A percentile compares a stretch with the other conserved stretches of the same genome.
phyloP scores from a whole-genome alignment of 2,329 filamentous ascomycete species.

The Pseudogymnoascus pannorum region DNA sequence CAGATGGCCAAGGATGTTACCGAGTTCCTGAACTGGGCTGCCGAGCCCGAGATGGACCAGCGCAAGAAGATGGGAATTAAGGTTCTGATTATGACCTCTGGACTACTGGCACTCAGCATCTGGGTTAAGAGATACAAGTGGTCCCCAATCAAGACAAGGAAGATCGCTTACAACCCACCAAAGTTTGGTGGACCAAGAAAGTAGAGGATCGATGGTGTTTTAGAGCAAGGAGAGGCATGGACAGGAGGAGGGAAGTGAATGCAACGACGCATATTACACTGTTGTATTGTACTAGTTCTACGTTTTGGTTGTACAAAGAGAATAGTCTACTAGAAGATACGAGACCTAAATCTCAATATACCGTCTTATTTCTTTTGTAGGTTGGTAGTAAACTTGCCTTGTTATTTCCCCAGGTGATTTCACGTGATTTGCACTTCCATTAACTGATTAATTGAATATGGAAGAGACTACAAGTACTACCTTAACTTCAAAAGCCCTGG shows the following conservation, averaged over 20 bases:
- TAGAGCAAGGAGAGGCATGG: constrained; percentile 14
- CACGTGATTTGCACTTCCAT: background rate
- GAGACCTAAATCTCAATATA: constrained; percentile 8
- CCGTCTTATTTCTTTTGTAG: constrained; percentile 8
- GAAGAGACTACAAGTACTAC: background rate
- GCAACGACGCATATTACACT: constrained; percentile 11
- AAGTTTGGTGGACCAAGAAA: constrained; percentile 21
- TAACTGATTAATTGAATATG: background rate
- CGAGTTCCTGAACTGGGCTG: constrained; percentile 98
- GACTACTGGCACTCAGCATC: constrained; percentile 78
- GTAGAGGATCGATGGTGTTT: background rate
- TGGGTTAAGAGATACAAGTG: constrained; percentile 99
- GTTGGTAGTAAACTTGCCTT: background rate
- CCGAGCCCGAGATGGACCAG: constrained; percentile 98
- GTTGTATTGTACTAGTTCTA: constrained; percentile 28
- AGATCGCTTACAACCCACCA: constrained; percentile 82
- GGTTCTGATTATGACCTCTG: constrained; percentile 72
- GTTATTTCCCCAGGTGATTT: background rate
- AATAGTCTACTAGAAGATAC: constrained; percentile 10
- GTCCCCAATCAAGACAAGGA: constrained; percentile 90
- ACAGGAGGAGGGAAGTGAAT: constrained; percentile 20
- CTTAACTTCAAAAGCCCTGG: background rate
- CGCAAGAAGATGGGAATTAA: constrained; percentile 99
- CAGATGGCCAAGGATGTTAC: constrained; percentile 99
- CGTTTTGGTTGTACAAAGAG: constrained; percentile 24